Evolutionary conservation across 345 rosid genomes (phyloP).

Genomic region (Boechera retrofracta): DNA sequence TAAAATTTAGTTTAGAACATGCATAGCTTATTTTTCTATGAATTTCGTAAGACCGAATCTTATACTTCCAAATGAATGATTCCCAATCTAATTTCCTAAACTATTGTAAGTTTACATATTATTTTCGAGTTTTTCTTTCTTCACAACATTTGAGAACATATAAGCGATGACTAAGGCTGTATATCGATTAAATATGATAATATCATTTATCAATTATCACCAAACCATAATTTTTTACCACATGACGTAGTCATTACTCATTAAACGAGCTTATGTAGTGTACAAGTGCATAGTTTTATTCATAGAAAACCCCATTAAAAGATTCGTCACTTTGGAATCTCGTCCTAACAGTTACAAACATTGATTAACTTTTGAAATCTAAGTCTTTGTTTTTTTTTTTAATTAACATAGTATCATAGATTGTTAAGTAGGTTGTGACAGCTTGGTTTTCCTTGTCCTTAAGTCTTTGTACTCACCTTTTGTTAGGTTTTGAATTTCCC

Average conservation of each 20-base stretch:
- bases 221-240: not conserved
- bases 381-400: conserved; percentile 17
- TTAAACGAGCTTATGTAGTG: not conserved
- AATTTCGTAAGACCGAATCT: not conserved
- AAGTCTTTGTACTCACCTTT: conserved; percentile 42
- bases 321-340: conserved; percentile 39
- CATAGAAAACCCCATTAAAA: not conserved
- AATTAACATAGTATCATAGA: not conserved
- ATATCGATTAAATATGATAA: not conserved
- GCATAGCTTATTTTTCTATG: not conserved
- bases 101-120: too few relatives aligned
- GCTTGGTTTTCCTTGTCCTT: conserved; percentile 39
- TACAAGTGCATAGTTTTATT: not conserved
- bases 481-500: conserved; percentile 48
- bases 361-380: conserved; percentile 36
- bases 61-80: not conserved
- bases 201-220: not conserved
- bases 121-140: not conserved
- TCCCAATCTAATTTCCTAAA: not conserved
- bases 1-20: not conserved
- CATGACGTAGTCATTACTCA: not conserved
- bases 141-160: not conserved
- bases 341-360: conserved; percentile 39
- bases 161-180: not conserved
- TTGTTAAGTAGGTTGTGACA: conserved; percentile 42